phyloP scores from a whole-genome alignment of 768 basidiomycete species.

The Lyophyllum atratum region DNA sequence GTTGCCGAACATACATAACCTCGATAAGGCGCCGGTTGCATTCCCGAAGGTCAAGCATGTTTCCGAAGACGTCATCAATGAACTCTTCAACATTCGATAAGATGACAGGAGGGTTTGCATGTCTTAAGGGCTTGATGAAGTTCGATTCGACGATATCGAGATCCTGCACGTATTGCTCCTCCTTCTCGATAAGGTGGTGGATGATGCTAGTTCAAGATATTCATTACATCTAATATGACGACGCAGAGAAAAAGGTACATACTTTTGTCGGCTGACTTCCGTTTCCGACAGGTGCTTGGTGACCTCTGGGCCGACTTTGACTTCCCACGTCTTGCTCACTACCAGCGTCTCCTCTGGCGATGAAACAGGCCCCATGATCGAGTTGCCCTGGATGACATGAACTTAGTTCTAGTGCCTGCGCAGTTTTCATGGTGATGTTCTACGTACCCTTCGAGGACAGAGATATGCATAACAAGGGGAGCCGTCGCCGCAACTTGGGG shows the following conservation, averaged over 20 bases:
- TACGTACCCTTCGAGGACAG: constrained; percentile 69
- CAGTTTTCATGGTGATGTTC: background rate
- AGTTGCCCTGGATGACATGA: constrained; percentile 29
- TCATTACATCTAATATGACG: background rate
- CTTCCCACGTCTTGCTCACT: constrained; percentile 44
- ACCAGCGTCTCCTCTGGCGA: constrained; percentile 32
- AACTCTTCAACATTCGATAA: constrained; percentile 71
- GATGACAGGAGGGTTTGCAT: constrained; percentile 44
- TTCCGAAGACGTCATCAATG: constrained; percentile 88
- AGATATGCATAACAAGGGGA: constrained; percentile 78
- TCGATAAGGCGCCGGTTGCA: constrained; percentile 84
- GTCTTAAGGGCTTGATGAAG: constrained; percentile 50
- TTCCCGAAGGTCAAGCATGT: constrained; percentile 84
- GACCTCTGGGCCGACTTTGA: constrained; percentile 43
- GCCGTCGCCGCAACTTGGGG: constrained; percentile 82
- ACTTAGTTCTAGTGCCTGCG: background rate
- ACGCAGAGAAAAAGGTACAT: constrained; percentile 17
- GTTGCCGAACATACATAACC: constrained; percentile 83
- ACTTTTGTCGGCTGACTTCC: constrained; percentile 84
- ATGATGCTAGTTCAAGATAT: constrained; percentile 56
- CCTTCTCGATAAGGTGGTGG: constrained; percentile 84
- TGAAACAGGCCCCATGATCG: constrained; percentile 27
- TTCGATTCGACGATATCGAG: constrained; percentile 80
- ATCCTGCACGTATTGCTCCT: constrained; percentile 88
- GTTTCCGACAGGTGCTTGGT: constrained; percentile 60